These are phyloP conservation scores for Leccinum sublutescens DNA, from an alignment of 768 basidiomycete genomes.

Conservation along the genomic window DNA sequence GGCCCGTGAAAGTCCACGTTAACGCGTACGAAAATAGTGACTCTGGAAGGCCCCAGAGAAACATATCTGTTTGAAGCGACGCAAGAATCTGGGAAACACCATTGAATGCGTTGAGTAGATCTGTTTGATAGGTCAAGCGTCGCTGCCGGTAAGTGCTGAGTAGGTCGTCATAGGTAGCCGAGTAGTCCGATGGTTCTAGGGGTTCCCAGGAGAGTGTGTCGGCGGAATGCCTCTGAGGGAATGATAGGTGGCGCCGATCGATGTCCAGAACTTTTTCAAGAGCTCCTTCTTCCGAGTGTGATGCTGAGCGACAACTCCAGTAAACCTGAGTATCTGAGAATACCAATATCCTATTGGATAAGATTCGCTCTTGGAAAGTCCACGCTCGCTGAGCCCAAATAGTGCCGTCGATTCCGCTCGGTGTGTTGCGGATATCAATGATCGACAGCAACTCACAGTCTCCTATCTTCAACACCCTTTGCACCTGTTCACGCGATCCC, in stretches of 20 bases:
- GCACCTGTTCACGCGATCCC: slow-evolving; percentile 3
- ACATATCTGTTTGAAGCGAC: slow-evolving; percentile 9
- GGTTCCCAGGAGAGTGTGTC: neutral
- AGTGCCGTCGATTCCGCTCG: slow-evolving; percentile 2
- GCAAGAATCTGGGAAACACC: slow-evolving; percentile 17
- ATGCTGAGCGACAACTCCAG: slow-evolving; percentile 13
- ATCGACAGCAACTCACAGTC: slow-evolving; percentile 12
- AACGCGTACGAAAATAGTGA: slow-evolving; percentile 13
- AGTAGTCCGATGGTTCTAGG: neutral
- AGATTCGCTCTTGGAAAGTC: slow-evolving; percentile 22
- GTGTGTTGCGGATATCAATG: slow-evolving; percentile 1
- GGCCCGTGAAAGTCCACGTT: slow-evolving; percentile 7
- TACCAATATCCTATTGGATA: slow-evolving; percentile 17
- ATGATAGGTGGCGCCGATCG: neutral
- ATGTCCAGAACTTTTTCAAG: slow-evolving; percentile 6
- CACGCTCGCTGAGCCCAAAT: slow-evolving; percentile 15
- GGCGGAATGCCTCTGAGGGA: neutral
- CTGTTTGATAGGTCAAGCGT: slow-evolving; percentile 12
- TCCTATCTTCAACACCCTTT: slow-evolving; percentile 10
- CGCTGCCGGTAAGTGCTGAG: slow-evolving; percentile 11
- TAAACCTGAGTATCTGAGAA: slow-evolving; percentile 20
- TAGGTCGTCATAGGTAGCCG: neutral
- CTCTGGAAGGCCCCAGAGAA: slow-evolving; percentile 17
- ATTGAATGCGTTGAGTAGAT: slow-evolving; percentile 15
- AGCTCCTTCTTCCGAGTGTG: slow-evolving; percentile 13